Evolutionary conservation across 106 monocot genomes (phyloP), one percentile per base, ranked within the genome.

Genomic region (Dendrobium nobile): DNA sequence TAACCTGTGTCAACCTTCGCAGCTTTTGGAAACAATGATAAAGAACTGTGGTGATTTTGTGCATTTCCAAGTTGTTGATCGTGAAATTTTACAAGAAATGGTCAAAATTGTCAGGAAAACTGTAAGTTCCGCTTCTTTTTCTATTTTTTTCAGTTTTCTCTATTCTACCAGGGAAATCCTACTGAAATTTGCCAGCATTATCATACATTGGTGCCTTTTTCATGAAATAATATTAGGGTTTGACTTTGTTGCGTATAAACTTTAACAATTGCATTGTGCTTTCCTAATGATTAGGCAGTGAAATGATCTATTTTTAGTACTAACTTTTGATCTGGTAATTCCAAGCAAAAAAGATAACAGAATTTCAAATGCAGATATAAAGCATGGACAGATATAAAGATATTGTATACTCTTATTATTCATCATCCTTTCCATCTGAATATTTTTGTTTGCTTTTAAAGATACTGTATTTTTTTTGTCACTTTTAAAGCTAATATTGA

Each of bases 1-100:
- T 75, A 75, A 75, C 43, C 43, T 75, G 43, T 75, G 28, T 75
- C 74, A 75, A 19, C 8, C 26, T 76, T 82, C 80, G 84, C 88
- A 98, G 98, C 77, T 98, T 41, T 70, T 98, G 75, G 98, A 98
- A 79, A 95, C 89, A 43, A 92, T 98, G 90, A 93, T 98, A 82
- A 98, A 98, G 82, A 98, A 98, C 76, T 98, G 98, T 83, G 95
- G 95, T 68, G 92, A 95, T 77, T 86, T 81, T 88, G 92, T 98
- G 55, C 98, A 98, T 87, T 88, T 87, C 45, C 98, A 91, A 95
- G 92, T 98, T 47, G 86, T 80, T 51, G 98, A 95, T 27, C 92
- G 98, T 75, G 89, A 92, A 80, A 93, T 98, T 77, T 82, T 98
- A 58, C 89, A 87, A 43, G 92, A 98, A 37, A 98, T 98, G 98